Base-by-base conservation (phyloP, 805 yeast species). In the Metschnikowia anglica region DNA sequence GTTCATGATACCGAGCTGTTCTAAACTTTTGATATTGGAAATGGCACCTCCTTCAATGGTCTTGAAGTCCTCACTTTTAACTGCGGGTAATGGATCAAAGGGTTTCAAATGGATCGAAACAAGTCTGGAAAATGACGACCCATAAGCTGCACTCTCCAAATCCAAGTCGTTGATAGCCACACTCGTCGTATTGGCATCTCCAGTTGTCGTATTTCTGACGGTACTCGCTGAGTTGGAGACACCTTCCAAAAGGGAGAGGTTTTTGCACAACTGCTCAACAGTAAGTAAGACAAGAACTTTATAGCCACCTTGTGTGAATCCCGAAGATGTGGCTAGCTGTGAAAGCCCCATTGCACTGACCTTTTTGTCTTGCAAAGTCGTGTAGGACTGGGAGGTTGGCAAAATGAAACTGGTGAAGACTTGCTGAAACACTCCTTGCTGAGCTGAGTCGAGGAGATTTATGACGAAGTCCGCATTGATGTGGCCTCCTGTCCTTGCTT, bases 51-150 rank as follows among this genome's bases (percentile, higher is more conserved):
- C 36, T 42, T 59, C 62, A 29, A 70, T 65, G 6, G 60, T 46
- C 15, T 48, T 54, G 28, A 51, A 52, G 37, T 69, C 71, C 29
- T 64, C 60, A 47, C 65, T 68, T 40, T 56, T 59, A 10, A 88
- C 63, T 18, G 71, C 69, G 1, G 80, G 76, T 23, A 80, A 60
- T 1, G 97, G 96, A 63, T 93, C 97, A 51, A 78, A 72, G 3
- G 83, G 74, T 49, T 73, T 79, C 12, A 65, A 64, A 25, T 77
- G 72, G 36, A 89, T 81, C 2, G 85, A 76, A 1, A 76, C 79
- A 46, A 93, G 70, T 56, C 77, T 81, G 39, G 95, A 86, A 63
- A 79, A 93, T 39, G 83, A 80, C 0, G 97, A 83, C 2, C 98
- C 98, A 64, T 90, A 93, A 2, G 93, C 72, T 2, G 73, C 60